phyloP scores from a whole-genome alignment of 2,329 filamentous ascomycete genomes.

The Chalaropsis ovoidea region DNA sequence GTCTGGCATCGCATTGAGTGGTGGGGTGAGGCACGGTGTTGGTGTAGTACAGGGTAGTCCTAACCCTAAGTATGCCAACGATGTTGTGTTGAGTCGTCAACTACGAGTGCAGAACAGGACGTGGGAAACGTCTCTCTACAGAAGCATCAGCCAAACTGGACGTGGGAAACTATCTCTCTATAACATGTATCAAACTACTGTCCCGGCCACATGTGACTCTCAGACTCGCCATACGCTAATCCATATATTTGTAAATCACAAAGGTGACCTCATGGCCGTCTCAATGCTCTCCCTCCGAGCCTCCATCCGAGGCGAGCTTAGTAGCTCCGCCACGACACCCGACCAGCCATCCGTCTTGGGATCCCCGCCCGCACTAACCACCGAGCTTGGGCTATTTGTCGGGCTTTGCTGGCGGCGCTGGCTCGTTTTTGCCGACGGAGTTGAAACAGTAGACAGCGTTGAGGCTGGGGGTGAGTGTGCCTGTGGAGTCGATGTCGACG shows the following conservation, averaged over 20 bases:
- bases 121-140: no score
- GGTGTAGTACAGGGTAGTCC: not conserved
- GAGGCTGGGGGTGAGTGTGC: constrained; percentile 16
- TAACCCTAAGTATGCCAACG: not conserved
- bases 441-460: constrained; percentile 10
- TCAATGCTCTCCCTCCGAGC: constrained; percentile 45
- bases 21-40: not conserved
- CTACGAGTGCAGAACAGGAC: no score
- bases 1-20: constrained; percentile 28
- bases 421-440: constrained; percentile 8
- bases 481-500: constrained; percentile 6
- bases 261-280: constrained; percentile 37
- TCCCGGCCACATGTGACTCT: not conserved
- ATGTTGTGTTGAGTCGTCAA: no score
- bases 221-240: not conserved
- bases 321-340: constrained; percentile 53
- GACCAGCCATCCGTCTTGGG: constrained; percentile 43
- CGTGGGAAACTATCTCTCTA: not conserved
- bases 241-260: not conserved
- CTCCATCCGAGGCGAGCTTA: constrained; percentile 50
- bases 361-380: constrained; percentile 28
- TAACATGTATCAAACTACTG: not conserved
- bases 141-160: no score
- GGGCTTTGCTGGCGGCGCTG: constrained; percentile 11
- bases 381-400: constrained; percentile 18